These are phyloP conservation scores for Fraxinus greggii DNA, from an alignment of 305 asterid genomes.

Conservation along the genomic window DNA sequence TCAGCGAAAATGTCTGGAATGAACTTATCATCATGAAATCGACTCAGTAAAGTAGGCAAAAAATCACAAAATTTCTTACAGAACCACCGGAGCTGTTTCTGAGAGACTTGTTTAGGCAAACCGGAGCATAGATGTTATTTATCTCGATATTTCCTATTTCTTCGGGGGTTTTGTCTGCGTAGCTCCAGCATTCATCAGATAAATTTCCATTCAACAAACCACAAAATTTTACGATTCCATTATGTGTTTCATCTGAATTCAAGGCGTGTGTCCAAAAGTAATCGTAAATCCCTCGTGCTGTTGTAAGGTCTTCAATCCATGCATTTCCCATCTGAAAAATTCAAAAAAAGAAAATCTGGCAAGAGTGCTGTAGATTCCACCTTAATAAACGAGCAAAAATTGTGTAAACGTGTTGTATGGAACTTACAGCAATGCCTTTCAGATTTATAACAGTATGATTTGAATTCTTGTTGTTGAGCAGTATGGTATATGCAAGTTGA, in stretches of 20 bases:
- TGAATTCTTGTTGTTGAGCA: constrained; percentile 29
- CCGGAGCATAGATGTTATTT: constrained; percentile 38
- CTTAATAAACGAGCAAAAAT: not conserved
- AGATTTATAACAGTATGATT: constrained; percentile 44
- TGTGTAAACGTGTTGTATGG: not conserved
- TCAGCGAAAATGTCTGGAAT: not conserved
- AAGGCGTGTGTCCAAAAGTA: constrained; percentile 39
- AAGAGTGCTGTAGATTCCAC: not conserved
- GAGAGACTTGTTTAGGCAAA: constrained; percentile 26
- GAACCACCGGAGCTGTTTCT: constrained; percentile 28
- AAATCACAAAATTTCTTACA: constrained; percentile 24
- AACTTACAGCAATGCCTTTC: constrained; percentile 52
- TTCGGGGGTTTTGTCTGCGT: not conserved
- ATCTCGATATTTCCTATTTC: constrained; percentile 30
- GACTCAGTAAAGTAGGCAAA: not conserved
- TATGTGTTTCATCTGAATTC: constrained; percentile 39
- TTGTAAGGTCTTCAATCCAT: constrained; percentile 22
- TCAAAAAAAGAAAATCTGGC: not conserved
- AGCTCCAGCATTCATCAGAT: constrained; percentile 9
- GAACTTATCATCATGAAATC: not conserved
- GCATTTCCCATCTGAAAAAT: constrained; percentile 41
- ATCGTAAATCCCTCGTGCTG: constrained; percentile 23
- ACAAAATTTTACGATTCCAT: constrained; percentile 25
- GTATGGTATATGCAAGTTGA: constrained; percentile 43
- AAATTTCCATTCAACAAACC: not conserved